A percentile compares a stretch with the other conserved stretches of the same genome.
These are phyloP conservation scores for Monosporascus ibericus DNA, from an alignment of 2,329 filamentous ascomycete species.

Conservation along the genomic window DNA sequence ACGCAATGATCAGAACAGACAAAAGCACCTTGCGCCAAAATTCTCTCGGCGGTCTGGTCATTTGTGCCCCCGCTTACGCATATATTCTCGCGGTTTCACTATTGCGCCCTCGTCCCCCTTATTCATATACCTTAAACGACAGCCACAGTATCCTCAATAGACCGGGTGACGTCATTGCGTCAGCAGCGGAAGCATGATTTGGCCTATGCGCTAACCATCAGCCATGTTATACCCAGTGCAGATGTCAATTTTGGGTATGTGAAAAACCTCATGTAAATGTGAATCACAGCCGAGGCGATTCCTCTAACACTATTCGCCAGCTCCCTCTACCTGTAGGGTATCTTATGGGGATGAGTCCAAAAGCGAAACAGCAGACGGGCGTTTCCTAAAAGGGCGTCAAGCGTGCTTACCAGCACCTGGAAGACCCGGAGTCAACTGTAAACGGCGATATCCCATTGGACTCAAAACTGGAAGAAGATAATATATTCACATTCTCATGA, in stretches of 20 bases:
- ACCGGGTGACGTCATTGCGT: not conserved
- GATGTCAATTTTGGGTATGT: conserved; percentile 3
- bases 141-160: not conserved
- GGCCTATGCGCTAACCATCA: not conserved
- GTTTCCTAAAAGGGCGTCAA: no score
- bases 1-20: conserved; percentile 10
- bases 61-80: not conserved
- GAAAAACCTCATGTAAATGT: no score
- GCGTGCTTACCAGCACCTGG: no score
- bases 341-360: no score
- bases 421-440: no score
- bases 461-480: no score
- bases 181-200: not conserved
- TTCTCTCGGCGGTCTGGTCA: not conserved
- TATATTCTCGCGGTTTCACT: not conserved
- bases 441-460: no score
- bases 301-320: no score
- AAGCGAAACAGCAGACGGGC: no score
- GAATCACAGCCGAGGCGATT: no score
- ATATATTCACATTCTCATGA: no score
- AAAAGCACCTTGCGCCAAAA: not conserved
- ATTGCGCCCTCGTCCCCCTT: not conserved
- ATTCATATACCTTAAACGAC: not conserved
- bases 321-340: no score
- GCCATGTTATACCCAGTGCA: not conserved